A percentile compares a stretch with the other conserved stretches of the same genome.
Conservation (phyloP, 768 basidiomycete genomes). For the Hypholoma sublateritium region DNA sequence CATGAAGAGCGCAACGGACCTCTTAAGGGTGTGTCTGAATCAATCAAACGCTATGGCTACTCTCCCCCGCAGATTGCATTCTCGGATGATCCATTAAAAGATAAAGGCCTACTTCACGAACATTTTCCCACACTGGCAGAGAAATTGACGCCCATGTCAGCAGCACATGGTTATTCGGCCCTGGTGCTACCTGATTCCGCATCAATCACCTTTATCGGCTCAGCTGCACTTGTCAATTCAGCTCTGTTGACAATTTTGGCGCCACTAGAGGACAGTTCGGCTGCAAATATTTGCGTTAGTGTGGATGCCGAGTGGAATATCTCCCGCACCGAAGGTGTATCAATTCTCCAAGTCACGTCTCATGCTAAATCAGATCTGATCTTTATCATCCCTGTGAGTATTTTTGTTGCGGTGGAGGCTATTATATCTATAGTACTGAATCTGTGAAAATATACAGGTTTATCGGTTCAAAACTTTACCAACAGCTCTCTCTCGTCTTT, state of each 20-base stretch:
- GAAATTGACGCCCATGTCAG: neutral
- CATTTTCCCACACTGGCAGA: neutral
- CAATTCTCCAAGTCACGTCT: neutral
- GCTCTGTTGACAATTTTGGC: neutral
- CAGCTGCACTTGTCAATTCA: neutral
- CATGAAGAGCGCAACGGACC: conserved; percentile 9
- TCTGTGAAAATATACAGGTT: neutral
- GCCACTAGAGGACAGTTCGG: neutral
- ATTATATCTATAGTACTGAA: neutral
- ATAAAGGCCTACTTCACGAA: neutral
- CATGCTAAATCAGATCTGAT: neutral
- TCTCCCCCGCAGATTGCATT: neutral
- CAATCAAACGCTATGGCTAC: neutral
- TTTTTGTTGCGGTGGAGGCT: neutral
- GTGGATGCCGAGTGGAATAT: neutral
- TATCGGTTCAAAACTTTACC: neutral
- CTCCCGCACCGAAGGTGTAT: neutral
- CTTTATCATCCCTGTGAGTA: neutral
- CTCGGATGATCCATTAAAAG: neutral
- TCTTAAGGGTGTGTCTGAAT: neutral
- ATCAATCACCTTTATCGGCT: neutral
- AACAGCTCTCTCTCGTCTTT: neutral
- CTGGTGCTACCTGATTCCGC: neutral
- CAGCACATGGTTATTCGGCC: neutral
- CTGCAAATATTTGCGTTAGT: neutral